Percentiles rank a stretch among this genome's conserved stretches.
Conservation (phyloP, 2,329 filamentous ascomycete species). For the Aspergillus tamarii region DNA sequence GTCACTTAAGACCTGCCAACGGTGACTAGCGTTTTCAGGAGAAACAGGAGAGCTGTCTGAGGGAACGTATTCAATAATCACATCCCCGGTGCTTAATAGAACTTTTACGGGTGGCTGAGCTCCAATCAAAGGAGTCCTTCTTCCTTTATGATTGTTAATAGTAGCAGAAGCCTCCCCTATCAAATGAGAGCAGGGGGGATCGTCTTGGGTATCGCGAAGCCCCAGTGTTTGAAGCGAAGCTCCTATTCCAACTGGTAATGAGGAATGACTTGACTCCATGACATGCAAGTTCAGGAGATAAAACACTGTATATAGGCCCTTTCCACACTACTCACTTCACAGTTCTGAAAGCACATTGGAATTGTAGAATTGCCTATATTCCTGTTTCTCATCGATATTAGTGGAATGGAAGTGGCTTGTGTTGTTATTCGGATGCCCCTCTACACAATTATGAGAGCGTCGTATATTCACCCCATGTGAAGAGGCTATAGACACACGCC, state of each 20-base stretch:
- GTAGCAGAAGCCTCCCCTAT: background rate
- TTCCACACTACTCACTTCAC: background rate
- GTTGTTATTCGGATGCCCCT: background rate
- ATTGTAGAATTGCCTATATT: background rate
- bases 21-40: constrained; percentile 14
- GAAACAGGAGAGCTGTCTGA: constrained; percentile 10
- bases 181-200: background rate
- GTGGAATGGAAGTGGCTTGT: background rate
- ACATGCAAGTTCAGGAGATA: background rate
- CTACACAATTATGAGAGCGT: background rate
- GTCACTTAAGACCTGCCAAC: constrained; percentile 40
- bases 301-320: background rate
- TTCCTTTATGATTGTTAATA: background rate
- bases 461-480: background rate
- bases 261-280: constrained; percentile 31
- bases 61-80: constrained; percentile 39
- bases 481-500: background rate
- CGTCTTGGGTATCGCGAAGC: background rate
- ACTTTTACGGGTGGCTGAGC: constrained; percentile 17
- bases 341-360: constrained; percentile 1
- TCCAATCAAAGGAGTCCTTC: background rate
- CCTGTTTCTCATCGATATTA: constrained; percentile 4
- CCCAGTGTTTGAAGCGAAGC: constrained; percentile 11
- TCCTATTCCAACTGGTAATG: constrained; percentile 19
- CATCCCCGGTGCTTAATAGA: constrained; percentile 36